A percentile compares a stretch with the other conserved stretches of the same genome.
phyloP scores from a whole-genome alignment of 495 filamentous ascomycete species.

The Penicillium coprophilum region DNA sequence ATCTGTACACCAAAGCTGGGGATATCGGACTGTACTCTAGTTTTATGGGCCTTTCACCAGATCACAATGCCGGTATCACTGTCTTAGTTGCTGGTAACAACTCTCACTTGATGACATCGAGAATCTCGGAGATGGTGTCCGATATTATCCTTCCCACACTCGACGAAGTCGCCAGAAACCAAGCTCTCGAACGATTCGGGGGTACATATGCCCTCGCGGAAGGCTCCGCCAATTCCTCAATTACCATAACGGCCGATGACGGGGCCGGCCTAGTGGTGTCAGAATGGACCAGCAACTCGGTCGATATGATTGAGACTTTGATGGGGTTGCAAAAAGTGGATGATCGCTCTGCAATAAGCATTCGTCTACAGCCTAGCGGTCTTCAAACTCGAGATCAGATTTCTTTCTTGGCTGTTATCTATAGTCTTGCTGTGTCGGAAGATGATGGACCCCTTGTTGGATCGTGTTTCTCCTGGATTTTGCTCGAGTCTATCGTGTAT shows the following conservation, averaged over 20 bases:
- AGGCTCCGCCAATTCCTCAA: constrained; percentile 36
- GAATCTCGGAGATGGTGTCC: constrained; percentile 35
- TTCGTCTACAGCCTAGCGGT: constrained; percentile 53
- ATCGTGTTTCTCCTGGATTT: constrained; percentile 28
- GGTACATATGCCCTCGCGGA: constrained; percentile 37
- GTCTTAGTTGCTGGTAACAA: constrained; percentile 44
- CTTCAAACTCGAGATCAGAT: constrained; percentile 26
- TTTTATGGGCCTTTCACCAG: constrained; percentile 48
- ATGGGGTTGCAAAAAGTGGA: constrained; percentile 3
- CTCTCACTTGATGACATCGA: constrained; percentile 14
- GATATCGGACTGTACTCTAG: constrained; percentile 49
- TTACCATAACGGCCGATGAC: constrained; percentile 44
- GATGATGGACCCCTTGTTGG: constrained; percentile 23
- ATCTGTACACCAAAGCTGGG: constrained; percentile 58
- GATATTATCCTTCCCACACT: constrained; percentile 42
- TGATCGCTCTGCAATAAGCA: constrained; percentile 14
- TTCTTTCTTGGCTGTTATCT: constrained; percentile 48
- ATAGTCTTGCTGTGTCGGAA: constrained; percentile 21
- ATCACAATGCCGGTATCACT: constrained; percentile 54
- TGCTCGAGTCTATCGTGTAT: constrained; percentile 32
- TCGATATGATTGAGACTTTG: constrained; percentile 39
- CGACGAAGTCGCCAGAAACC: constrained; percentile 44
- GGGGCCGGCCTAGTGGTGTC: constrained; percentile 42
- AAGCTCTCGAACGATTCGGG: constrained; percentile 35
- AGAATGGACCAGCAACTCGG: constrained; percentile 40